Conservation (phyloP, 1,284 basidiomycete species). For the Acaromyces ingoldii region DNA sequence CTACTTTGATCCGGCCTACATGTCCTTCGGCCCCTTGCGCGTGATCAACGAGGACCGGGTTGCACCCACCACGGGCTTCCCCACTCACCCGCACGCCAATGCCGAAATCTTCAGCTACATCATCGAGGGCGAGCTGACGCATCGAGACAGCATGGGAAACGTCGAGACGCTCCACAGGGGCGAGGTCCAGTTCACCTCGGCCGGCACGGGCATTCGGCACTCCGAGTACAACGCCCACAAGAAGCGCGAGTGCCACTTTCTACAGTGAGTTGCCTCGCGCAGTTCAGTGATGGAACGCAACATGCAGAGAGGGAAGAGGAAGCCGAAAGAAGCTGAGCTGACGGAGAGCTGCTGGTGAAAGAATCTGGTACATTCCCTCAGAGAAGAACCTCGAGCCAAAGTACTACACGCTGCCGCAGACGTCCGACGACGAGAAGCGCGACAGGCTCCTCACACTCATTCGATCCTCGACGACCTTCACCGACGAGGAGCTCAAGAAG, state of each 20-base stretch:
- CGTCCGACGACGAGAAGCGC: constrained; percentile 21
- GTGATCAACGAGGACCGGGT: constrained; percentile 87
- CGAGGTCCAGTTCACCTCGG: constrained; percentile 81
- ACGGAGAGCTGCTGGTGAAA: too few species aligned
- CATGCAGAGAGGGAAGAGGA: too few species aligned
- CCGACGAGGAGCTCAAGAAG: constrained; percentile 8
- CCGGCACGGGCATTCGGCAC: constrained; percentile 75
- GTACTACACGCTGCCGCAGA: constrained; percentile 31
- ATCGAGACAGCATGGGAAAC: constrained; percentile 77
- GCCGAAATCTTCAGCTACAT: constrained; percentile 87
- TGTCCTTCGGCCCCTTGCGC: constrained; percentile 54
- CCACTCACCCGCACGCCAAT: constrained; percentile 68
- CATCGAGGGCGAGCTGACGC: constrained; percentile 69
- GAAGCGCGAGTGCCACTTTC: constrained; percentile 52
- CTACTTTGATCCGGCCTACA: constrained; percentile 63
- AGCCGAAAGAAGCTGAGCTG: too few species aligned
- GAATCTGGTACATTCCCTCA: constrained; percentile 32
- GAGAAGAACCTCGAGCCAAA: constrained; percentile 15
- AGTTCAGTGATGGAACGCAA: too few species aligned
- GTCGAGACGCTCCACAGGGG: constrained; percentile 79
- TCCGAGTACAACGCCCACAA: constrained; percentile 66
- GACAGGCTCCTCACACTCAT: constrained; percentile 33
- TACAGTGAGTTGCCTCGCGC: constrained; percentile 18
- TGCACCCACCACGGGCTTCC: constrained; percentile 71
- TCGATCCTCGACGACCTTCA: constrained; percentile 19